Evolutionary conservation across 169 alveolate species (phyloP).

Genomic region (Besnoitia besnoiti): DNA sequence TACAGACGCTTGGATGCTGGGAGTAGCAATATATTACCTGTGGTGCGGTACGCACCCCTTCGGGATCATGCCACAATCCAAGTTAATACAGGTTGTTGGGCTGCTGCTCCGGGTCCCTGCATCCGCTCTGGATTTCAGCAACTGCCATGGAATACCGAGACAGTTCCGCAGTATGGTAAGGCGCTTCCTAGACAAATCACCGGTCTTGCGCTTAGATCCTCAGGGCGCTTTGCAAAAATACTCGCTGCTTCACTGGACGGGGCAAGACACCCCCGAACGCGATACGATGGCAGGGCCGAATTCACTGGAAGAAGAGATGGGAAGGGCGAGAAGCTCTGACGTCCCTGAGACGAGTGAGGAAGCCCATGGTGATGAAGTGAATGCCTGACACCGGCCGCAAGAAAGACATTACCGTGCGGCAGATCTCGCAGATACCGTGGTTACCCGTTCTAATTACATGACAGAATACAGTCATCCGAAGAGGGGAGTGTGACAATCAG

Average conservation of each 20-base stretch:
- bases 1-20: not conserved
- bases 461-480: no score
- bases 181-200: not conserved
- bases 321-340: no score
- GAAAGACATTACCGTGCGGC: no score
- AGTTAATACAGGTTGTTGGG: not conserved
- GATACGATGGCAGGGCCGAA: not conserved
- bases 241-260: not conserved
- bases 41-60: not conserved
- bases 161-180: not conserved
- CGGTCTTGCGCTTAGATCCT: not conserved
- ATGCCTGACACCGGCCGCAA: no score
- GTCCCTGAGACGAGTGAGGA: no score
- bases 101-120: not conserved
- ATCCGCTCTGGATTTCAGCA: not conserved
- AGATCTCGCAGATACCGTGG: no score
- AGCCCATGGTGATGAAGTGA: no score
- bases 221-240: not conserved
- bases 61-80: not conserved
- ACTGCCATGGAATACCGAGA: not conserved
- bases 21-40: not conserved
- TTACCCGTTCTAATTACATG: no score
- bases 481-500: no score
- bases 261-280: not conserved
- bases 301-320: not conserved